Percentiles rank a stretch among this genome's conserved stretches.
These are phyloP conservation scores for Suhomyces vadensis DNA, from an alignment of 805 yeast species.

Conservation along the genomic window DNA sequence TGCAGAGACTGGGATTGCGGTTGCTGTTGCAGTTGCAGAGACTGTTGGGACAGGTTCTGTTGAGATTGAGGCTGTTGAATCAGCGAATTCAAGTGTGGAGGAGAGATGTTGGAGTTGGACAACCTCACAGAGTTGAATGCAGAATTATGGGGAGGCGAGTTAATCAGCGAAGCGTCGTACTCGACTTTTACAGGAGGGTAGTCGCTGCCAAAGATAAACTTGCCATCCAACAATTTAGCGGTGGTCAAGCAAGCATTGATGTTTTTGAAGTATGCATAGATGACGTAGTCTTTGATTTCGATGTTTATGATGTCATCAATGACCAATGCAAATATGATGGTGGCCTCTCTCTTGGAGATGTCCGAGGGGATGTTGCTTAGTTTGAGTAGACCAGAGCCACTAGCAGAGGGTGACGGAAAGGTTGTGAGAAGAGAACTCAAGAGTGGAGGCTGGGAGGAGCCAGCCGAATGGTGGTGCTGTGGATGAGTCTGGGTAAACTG, in stretches of 20 bases:
- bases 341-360: slow-evolving; percentile 64
- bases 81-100: slow-evolving; percentile 22
- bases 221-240: slow-evolving; percentile 41
- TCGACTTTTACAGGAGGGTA: slow-evolving; percentile 40
- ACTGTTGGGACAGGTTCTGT: slow-evolving; percentile 11
- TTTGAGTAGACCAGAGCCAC: slow-evolving; percentile 19
- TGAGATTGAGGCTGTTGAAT: neutral
- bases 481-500: slow-evolving; percentile 5
- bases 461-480: slow-evolving; percentile 4
- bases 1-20: slow-evolving; percentile 7
- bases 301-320: slow-evolving; percentile 54
- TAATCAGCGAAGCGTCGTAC: slow-evolving; percentile 22
- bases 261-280: slow-evolving; percentile 39
- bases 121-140: slow-evolving; percentile 31
- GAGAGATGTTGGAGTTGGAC: slow-evolving; percentile 33
- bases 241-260: slow-evolving; percentile 43
- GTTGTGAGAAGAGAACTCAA: slow-evolving; percentile 5
- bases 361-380: slow-evolving; percentile 63
- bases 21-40: slow-evolving; percentile 6
- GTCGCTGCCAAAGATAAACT: slow-evolving; percentile 39
- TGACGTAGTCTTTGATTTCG: slow-evolving; percentile 42
- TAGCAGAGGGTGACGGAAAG: slow-evolving; percentile 12
- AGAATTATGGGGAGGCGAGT: slow-evolving; percentile 16
- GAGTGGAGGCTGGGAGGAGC: slow-evolving; percentile 3
- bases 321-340: slow-evolving; percentile 68